Percentiles rank a stretch among this genome's conserved stretches.
Conservation (phyloP, 202 grass and related monocot species). For the Panicum virgatum region DNA sequence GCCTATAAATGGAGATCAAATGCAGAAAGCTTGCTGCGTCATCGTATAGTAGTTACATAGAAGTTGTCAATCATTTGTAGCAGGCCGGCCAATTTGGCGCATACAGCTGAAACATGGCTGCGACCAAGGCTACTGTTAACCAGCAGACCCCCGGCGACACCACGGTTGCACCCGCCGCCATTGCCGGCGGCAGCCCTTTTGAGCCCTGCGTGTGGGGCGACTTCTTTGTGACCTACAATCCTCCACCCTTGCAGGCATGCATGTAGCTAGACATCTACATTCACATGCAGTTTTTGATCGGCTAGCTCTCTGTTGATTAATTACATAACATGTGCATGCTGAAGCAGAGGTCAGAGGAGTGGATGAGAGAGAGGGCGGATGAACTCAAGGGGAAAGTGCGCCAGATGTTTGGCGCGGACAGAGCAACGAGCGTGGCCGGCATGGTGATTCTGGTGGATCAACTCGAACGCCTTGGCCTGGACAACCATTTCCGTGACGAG, state of each 20-base stretch:
- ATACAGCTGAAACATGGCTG: not conserved
- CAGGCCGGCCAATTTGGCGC: not conserved
- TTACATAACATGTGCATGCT: not conserved
- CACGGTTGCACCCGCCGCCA: not conserved
- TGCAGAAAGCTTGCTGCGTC: no score
- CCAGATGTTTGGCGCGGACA: not conserved
- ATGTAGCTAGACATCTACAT: not conserved
- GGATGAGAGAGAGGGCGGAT: not conserved
- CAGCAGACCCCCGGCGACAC: not conserved
- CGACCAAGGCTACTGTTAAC: not conserved
- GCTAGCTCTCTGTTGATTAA: not conserved
- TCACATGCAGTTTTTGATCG: not conserved
- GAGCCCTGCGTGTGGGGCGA: not conserved
- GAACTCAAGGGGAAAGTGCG: not conserved
- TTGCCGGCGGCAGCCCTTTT: not conserved
- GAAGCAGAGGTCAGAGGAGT: not conserved
- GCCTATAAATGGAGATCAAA: not conserved
- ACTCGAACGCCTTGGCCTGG: not conserved
- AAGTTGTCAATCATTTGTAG: not conserved
- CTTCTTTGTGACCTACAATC: not conserved
- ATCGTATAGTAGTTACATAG: no score
- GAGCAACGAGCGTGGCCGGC: not conserved
- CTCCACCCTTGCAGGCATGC: not conserved
- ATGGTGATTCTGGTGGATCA: not conserved
- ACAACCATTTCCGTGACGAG: not conserved